Evolutionary conservation across 768 basidiomycete species (phyloP).

Genomic region (Agaricus blazei): DNA sequence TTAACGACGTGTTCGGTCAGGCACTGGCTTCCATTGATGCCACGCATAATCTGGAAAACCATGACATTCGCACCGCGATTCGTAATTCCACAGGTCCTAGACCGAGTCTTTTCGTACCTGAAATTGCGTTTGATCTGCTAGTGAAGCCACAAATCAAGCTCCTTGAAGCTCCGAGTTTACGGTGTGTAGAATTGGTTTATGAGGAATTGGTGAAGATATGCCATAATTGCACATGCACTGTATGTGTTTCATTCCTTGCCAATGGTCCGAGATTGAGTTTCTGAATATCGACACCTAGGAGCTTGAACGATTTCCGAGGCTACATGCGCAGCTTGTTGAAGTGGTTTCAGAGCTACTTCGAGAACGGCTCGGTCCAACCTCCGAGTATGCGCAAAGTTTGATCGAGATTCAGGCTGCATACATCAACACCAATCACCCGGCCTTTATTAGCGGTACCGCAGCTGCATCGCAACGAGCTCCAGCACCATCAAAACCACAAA

Average conservation of each 20-base stretch:
- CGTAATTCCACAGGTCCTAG: slow-evolving; percentile 96
- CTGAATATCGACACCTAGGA: slow-evolving; percentile 49
- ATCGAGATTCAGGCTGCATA: slow-evolving; percentile 98
- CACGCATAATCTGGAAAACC: slow-evolving; percentile 83
- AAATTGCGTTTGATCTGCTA: slow-evolving; percentile 92
- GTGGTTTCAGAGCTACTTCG: slow-evolving; percentile 94
- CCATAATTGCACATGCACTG: slow-evolving; percentile 92
- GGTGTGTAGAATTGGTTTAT: slow-evolving; percentile 97
- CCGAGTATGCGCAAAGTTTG: slow-evolving; percentile 92
- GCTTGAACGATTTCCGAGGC: slow-evolving; percentile 88
- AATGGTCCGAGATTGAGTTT: neutral
- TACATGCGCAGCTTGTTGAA: slow-evolving; percentile 93
- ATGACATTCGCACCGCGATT: slow-evolving; percentile 97
- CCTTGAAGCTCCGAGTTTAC: slow-evolving; percentile 86
- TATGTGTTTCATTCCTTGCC: slow-evolving; percentile 30
- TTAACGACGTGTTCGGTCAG: slow-evolving; percentile 95
- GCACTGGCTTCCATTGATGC: slow-evolving; percentile 89
- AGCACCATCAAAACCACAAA: slow-evolving; percentile 36
- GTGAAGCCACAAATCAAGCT: slow-evolving; percentile 99
- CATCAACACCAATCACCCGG: slow-evolving; percentile 98
- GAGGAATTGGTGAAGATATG: slow-evolving; percentile 99
- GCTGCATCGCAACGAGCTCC: slow-evolving; percentile 46
- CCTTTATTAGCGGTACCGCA: slow-evolving; percentile 81
- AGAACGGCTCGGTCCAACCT: slow-evolving; percentile 93
- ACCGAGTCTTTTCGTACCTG: slow-evolving; percentile 94